phyloP scores from a whole-genome alignment of 805 yeast genomes.

The Candida insectalens region DNA sequence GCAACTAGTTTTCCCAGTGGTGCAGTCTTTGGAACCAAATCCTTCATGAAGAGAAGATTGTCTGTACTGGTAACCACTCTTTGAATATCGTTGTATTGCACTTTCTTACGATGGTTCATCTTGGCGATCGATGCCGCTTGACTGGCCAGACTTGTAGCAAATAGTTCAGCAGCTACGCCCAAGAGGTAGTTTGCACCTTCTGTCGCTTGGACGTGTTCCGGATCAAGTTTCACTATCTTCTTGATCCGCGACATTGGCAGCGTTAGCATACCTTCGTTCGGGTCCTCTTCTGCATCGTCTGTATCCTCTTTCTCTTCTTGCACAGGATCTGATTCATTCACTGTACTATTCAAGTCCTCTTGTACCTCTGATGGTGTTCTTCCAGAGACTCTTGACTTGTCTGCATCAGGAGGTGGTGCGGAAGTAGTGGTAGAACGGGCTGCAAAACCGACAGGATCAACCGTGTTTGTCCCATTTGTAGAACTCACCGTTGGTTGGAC shows the following conservation, averaged over 20 bases:
- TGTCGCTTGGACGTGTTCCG: conserved; percentile 58
- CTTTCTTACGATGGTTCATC: conserved; percentile 55
- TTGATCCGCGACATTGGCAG: conserved; percentile 64
- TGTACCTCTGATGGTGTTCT: too few species aligned
- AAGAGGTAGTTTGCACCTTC: conserved; percentile 65
- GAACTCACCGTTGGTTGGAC: too few species aligned
- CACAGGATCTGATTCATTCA: too few species aligned
- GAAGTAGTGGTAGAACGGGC: too few species aligned
- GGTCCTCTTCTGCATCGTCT: background rate
- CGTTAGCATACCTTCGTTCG: conserved; percentile 11
- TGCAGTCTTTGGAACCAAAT: conserved; percentile 56
- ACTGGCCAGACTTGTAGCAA: conserved; percentile 59
- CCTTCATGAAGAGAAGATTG: conserved; percentile 51
- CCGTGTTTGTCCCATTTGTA: too few species aligned
- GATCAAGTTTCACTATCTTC: conserved; percentile 65
- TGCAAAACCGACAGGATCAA: too few species aligned
- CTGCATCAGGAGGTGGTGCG: too few species aligned
- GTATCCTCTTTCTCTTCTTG: background rate
- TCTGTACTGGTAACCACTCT: conserved; percentile 51
- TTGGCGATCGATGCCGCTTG: conserved; percentile 61
- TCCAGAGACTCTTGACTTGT: too few species aligned
- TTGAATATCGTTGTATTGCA: conserved; percentile 64
- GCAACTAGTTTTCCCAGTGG: conserved; percentile 39
- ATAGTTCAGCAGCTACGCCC: conserved; percentile 71
- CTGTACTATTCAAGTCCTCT: too few species aligned